These are phyloP conservation scores for Vicia villosa DNA, from an alignment of 306 rosid species.

Conservation along the genomic window DNA sequence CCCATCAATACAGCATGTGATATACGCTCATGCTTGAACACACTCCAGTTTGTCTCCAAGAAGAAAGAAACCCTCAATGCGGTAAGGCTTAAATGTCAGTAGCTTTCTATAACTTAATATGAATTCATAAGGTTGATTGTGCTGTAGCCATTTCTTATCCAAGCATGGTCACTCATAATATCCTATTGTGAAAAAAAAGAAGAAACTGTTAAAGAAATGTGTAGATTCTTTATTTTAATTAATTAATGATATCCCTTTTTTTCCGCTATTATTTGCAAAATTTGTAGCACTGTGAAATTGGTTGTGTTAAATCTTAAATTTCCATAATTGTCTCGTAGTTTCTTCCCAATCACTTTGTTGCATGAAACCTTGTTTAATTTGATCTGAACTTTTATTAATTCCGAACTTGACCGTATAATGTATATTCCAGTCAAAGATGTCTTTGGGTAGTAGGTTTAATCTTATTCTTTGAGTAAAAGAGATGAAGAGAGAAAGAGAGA, in stretches of 20 bases:
- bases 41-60: conserved; percentile 88
- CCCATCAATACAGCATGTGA: conserved; percentile 72
- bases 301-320: conserved; percentile 16
- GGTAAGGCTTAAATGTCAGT: conserved; percentile 52
- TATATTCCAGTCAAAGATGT: background rate
- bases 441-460: conserved; percentile 9
- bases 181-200: conserved; percentile 3
- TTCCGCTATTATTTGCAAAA: conserved; percentile 14
- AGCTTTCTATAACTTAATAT: background rate
- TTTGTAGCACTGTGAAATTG: conserved; percentile 16
- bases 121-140: conserved; percentile 29
- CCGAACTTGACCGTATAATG: background rate
- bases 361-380: background rate
- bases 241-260: background rate
- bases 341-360: background rate
- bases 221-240: background rate
- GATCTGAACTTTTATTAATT: background rate
- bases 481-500: background rate
- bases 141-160: conserved; percentile 8
- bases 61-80: conserved; percentile 77
- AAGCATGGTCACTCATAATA: conserved; percentile 6
- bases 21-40: conserved; percentile 96
- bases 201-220: conserved; percentile 12
- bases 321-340: background rate
- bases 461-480: conserved; percentile 27